Conservation (phyloP, 2,329 filamentous ascomycete species). For the Colletotrichum sp. region DNA sequence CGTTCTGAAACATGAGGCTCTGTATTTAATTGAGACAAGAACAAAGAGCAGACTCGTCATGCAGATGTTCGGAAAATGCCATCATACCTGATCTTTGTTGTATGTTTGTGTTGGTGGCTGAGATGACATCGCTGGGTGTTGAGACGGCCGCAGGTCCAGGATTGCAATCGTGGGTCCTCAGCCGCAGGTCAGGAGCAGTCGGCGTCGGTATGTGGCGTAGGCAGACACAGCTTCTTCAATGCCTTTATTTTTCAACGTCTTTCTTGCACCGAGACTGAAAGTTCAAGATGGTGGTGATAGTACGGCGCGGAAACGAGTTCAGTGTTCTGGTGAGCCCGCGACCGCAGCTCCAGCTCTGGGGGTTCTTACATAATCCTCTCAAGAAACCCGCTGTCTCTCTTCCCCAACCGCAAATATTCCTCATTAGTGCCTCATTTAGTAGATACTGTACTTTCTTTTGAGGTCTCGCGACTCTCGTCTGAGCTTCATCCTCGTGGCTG, state of each 20-base stretch:
- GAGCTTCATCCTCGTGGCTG: background rate
- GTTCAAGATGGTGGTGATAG: background rate
- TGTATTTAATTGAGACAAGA: background rate
- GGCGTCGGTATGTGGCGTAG: background rate
- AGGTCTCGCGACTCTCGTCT: background rate
- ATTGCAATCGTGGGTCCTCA: background rate
- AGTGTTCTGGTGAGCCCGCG: background rate
- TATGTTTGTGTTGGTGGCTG: background rate
- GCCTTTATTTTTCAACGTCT: background rate
- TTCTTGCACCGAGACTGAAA: background rate
- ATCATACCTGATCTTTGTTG: background rate
- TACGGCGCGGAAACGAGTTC: background rate
- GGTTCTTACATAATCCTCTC: too few relatives aligned
- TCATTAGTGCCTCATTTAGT: background rate
- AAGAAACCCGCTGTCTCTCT: too few relatives aligned
- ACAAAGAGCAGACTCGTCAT: background rate
- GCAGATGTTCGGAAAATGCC: background rate
- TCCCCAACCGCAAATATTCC: too few relatives aligned
- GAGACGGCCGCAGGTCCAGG: background rate
- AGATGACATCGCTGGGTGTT: background rate
- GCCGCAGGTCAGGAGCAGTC: background rate
- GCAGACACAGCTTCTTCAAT: background rate
- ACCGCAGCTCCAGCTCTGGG: accelerated
- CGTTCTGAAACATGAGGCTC: background rate
- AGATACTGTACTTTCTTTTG: background rate